Conservation (phyloP, 179 eudicot species). For the Beta corolliflora region DNA sequence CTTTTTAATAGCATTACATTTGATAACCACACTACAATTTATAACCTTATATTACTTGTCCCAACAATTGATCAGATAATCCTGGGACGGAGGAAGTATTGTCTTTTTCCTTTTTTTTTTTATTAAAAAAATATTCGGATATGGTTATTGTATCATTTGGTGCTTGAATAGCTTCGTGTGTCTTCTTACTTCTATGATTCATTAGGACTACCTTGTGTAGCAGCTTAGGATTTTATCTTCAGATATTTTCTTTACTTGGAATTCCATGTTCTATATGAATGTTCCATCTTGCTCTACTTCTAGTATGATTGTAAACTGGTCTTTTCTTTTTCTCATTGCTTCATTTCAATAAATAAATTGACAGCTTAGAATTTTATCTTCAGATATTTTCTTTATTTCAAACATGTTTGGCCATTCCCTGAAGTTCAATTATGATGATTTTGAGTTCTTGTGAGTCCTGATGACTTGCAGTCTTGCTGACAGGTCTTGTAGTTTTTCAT, state of each 20-base stretch:
- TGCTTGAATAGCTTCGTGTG: conserved; percentile 4
- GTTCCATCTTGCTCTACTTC: background rate
- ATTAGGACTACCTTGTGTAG: background rate
- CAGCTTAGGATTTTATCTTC: background rate
- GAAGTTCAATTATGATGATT: background rate
- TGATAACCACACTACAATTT: too few relatives aligned
- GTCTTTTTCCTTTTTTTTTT: too few relatives aligned
- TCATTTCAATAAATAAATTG: background rate
- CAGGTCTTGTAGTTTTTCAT: background rate
- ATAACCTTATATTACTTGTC: background rate
- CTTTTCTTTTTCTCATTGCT: background rate
- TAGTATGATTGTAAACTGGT: background rate
- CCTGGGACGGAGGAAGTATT: too few relatives aligned
- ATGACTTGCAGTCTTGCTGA: background rate
- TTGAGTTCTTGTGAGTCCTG: background rate
- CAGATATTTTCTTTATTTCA: background rate
- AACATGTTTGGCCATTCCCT: background rate
- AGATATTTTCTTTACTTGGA: background rate
- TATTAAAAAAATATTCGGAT: too few relatives aligned
- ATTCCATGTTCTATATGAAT: background rate
- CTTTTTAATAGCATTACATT: too few relatives aligned
- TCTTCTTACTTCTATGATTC: background rate
- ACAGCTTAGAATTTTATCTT: too few relatives aligned
- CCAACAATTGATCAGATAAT: too few relatives aligned
- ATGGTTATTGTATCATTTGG: conserved; percentile 8